Conservation (phyloP, 805 yeast genomes). For the Lipomyces starkeyi region DNA sequence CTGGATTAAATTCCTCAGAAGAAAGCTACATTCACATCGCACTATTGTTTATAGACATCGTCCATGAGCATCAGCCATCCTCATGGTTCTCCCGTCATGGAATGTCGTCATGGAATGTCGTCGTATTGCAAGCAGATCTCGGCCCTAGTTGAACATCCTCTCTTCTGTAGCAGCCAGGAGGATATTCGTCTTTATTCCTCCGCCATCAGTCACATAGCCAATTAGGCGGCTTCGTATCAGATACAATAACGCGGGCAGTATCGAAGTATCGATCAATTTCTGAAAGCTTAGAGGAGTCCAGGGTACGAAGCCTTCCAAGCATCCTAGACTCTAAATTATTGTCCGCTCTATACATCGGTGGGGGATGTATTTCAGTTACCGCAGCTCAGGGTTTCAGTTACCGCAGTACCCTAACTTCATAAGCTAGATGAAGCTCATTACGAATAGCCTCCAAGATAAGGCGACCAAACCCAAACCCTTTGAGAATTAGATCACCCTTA, state of each 20-base stretch:
- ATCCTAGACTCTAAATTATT: not conserved
- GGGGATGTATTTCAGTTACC: not conserved
- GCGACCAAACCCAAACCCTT: not conserved
- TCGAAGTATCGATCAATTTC: not conserved
- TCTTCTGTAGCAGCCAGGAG: not conserved
- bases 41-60: not conserved
- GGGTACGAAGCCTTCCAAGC: not conserved
- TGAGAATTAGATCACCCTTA: not conserved
- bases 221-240: conserved; percentile 1
- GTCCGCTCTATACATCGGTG: not conserved
- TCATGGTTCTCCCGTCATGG: not conserved
- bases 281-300: not conserved
- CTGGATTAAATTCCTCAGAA: not conserved
- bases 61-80: not conserved
- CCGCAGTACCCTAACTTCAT: no score
- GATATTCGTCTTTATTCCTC: not conserved
- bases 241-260: not conserved
- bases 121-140: not conserved
- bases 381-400: not conserved
- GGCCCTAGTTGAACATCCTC: not conserved
- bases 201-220: conserved; percentile 1
- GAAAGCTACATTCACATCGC: no score
- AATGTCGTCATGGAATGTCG: not conserved
- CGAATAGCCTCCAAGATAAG: not conserved
- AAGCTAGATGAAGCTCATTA: not conserved